phyloP scores from a whole-genome alignment of 129 eudicot genomes.

The Kitagawia praeruptora region DNA sequence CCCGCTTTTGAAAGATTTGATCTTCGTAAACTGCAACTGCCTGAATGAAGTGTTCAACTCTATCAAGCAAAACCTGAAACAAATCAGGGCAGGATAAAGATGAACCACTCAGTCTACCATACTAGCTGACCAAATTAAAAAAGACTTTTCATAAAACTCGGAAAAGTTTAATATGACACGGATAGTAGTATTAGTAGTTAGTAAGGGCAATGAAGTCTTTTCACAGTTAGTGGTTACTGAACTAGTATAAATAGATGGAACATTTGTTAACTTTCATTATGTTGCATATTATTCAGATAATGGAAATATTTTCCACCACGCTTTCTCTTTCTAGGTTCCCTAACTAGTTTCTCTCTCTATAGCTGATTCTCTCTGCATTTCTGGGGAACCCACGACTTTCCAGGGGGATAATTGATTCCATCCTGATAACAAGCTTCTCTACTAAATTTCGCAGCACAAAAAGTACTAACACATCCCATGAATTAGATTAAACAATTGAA shows the following conservation, averaged over 20 bases:
- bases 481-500: neutral
- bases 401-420: neutral
- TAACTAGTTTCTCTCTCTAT: too few relatives aligned
- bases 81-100: neutral
- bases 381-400: neutral
- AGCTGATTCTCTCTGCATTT: too few relatives aligned
- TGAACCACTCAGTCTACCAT: neutral
- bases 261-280: too few relatives aligned
- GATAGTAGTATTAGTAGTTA: too few relatives aligned
- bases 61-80: constrained; percentile 77
- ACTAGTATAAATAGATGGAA: too few relatives aligned
- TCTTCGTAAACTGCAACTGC: constrained; percentile 85
- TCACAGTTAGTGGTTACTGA: too few relatives aligned
- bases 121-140: neutral
- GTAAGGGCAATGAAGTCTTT: too few relatives aligned
- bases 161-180: neutral
- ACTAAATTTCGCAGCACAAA: neutral
- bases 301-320: too few relatives aligned
- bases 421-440: neutral
- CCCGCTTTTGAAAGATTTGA: constrained; percentile 89
- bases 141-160: neutral
- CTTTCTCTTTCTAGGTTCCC: too few relatives aligned
- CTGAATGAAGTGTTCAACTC: constrained; percentile 88
- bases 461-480: neutral
- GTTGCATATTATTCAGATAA: too few relatives aligned